Base-by-base conservation (phyloP, 106 monocot species). In the Vanilla planifolia region DNA sequence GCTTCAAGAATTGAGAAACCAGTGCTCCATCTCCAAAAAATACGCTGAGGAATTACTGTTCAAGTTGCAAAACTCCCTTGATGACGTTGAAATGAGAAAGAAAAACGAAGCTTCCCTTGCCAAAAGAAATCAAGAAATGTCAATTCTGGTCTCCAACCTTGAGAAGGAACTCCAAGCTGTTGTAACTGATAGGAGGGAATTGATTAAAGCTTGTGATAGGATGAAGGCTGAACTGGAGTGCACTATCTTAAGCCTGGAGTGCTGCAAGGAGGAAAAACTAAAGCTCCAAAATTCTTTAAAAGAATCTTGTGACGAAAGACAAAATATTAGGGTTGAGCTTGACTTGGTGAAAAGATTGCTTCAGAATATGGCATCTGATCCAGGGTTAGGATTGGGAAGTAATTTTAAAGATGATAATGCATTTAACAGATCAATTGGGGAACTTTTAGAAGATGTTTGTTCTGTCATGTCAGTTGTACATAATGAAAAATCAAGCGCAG, bases 21-120 rank as follows among this genome's bases (percentile, higher is more conserved):
- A 99, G 68, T 50, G 88, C 6, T 62, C 43, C 63, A 62, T 71
- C 13, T 92, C 88, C 26, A 78, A 85, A 68, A 77, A 82, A 35
- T 88, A 99, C 69, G 80, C 79, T 42, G 88, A 99, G 73, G 98
- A 99, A 71, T 72, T 92, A 82, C 53, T 99, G 23, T 42, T 92
- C 55, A 99, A 99, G 68, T 71, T 99, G 51, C 98, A 99, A 76
- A 90, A 63, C 69, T 62, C 98, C 63, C 65, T 92, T 68, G 82
- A 92, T 92, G 98, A 99, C 43, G 57, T 78, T 48, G 98, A 99
- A 62, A 69, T 27, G 41, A 62, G 76, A 56, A 92, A 80, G 68
- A 99, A 82, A 74, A 78, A 39, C 67, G 92, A 92, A 67, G 72
- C 78, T 62, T 69, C 77, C 57, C 73, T 92, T 41, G 67, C 60